These are phyloP conservation scores for Ogataea pilisensis DNA, from an alignment of 805 yeast genomes.

Conservation along the genomic window DNA sequence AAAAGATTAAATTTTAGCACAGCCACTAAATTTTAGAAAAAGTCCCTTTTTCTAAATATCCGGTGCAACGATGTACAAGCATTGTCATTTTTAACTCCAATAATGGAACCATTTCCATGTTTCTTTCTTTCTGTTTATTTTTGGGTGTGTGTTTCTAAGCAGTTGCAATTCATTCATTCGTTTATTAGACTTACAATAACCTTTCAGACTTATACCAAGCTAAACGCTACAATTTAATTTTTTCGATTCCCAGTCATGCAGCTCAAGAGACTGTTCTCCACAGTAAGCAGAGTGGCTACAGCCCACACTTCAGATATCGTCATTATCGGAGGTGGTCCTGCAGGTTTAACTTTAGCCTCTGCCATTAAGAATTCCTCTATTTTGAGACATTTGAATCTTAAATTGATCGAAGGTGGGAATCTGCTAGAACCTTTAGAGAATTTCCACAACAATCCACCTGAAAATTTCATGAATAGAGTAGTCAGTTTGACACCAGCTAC, in stretches of 20 bases:
- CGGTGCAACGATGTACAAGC: too few species aligned
- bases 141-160: too few species aligned
- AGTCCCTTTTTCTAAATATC: too few species aligned
- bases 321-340: slow-evolving; percentile 96
- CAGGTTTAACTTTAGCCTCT: slow-evolving; percentile 83
- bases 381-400: slow-evolving; percentile 56
- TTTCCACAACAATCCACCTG: slow-evolving; percentile 44
- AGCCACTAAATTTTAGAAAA: too few species aligned
- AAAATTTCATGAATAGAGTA: slow-evolving; percentile 68
- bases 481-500: slow-evolving; percentile 84
- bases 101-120: too few species aligned
- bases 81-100: too few species aligned
- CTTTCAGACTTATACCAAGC: too few species aligned
- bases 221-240: too few species aligned
- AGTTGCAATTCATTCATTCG: too few species aligned
- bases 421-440: slow-evolving; percentile 43
- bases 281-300: slow-evolving; percentile 13
- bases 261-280: slow-evolving; percentile 26
- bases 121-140: too few species aligned
- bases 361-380: slow-evolving; percentile 68
- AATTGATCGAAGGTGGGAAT: slow-evolving; percentile 70
- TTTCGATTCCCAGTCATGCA: slow-evolving; percentile 4
- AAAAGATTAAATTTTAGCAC: background rate
- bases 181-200: too few species aligned
- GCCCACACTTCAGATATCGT: slow-evolving; percentile 55